Percentiles rank a stretch among this genome's conserved stretches.
Evolutionary conservation across 257 asterid species (phyloP).

Genomic region (Gardenia jasminoides): DNA sequence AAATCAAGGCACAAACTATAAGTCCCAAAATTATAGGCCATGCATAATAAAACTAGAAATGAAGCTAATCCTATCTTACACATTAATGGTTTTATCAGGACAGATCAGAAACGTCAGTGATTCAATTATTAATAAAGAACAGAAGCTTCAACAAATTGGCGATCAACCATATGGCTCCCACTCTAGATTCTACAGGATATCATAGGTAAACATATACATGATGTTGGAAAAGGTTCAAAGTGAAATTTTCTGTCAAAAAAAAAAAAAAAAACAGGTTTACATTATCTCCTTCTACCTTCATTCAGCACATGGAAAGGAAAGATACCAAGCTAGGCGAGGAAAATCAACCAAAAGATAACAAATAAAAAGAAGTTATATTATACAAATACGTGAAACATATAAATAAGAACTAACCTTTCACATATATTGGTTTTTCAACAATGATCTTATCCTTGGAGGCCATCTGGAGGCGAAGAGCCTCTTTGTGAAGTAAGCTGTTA

Average conservation of each 20-base stretch:
- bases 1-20: neutral
- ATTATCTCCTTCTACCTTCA: slow-evolving; percentile 1
- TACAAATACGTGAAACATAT: neutral
- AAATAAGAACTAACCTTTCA: slow-evolving; percentile 64
- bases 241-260: neutral
- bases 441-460: slow-evolving; percentile 92
- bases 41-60: neutral
- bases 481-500: slow-evolving; percentile 97
- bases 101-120: neutral
- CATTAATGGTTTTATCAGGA: neutral
- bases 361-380: neutral
- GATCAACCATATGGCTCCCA: neutral
- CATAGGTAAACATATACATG: neutral
- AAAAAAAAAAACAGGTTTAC: neutral
- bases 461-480: slow-evolving; percentile 94
- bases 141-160: neutral
- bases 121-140: neutral
- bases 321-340: neutral
- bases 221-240: neutral
- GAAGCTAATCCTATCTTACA: neutral
- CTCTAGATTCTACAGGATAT: neutral
- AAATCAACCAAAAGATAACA: neutral
- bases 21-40: neutral
- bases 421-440: slow-evolving; percentile 83
- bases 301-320: neutral